Conservation (phyloP, 805 yeast genomes). For the Pichia heedii region DNA sequence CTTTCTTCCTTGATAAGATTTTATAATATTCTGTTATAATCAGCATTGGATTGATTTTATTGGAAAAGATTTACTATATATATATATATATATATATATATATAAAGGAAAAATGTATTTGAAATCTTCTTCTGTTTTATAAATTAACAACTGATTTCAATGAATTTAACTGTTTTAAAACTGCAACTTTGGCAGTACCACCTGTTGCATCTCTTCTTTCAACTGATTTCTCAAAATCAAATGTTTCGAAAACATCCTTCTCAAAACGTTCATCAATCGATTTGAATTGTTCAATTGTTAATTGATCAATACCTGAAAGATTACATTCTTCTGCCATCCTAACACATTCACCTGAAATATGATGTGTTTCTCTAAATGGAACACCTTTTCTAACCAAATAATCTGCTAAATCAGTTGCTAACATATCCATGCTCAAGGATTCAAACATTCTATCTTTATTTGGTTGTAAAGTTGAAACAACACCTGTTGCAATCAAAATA, state of each 20-base stretch:
- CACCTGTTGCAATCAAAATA: conserved; percentile 90
- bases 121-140: too few species aligned
- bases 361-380: conserved; percentile 98
- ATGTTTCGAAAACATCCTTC: conserved; percentile 74
- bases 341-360: conserved; percentile 97
- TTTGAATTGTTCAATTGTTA: conserved; percentile 70
- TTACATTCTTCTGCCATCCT: conserved; percentile 74
- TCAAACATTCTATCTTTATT: conserved; percentile 68
- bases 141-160: conserved; percentile 15
- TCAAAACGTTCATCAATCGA: conserved; percentile 72
- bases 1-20: too few species aligned
- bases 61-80: too few species aligned
- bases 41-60: too few species aligned
- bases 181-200: conserved; percentile 91
- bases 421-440: conserved; percentile 97
- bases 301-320: conserved; percentile 77
- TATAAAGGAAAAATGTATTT: too few species aligned
- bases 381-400: conserved; percentile 96
- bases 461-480: conserved; percentile 75
- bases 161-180: conserved; percentile 56
- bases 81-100: too few species aligned
- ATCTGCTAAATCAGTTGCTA: conserved; percentile 97
- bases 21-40: too few species aligned
- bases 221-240: conserved; percentile 86
- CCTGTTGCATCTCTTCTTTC: conserved; percentile 97